Evolutionary conservation across 352 stramenopile species (phyloP).

Genomic region (Phytopythium helicoides): DNA sequence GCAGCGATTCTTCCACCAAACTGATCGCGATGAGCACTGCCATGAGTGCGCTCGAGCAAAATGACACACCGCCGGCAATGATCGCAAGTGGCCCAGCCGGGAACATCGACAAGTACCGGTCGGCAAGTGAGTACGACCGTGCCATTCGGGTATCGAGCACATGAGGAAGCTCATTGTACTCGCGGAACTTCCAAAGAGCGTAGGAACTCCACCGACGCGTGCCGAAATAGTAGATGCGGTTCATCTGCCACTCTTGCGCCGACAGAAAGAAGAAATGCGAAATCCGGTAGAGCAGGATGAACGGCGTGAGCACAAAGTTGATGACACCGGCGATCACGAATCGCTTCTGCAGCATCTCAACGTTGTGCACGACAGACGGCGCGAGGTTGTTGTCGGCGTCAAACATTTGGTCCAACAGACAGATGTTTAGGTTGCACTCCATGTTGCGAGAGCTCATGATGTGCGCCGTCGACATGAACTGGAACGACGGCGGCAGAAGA

Average conservation of each 20-base stretch:
- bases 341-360: slow-evolving; percentile 88
- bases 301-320: slow-evolving; percentile 95
- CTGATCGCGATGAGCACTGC: slow-evolving; percentile 92
- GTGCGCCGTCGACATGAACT: slow-evolving; percentile 74
- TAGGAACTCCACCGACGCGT: slow-evolving; percentile 93
- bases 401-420: slow-evolving; percentile 97
- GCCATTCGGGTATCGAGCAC: slow-evolving; percentile 93
- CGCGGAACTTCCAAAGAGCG: slow-evolving; percentile 91
- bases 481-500: slow-evolving; percentile 63
- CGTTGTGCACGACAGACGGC: slow-evolving; percentile 91
- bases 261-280: slow-evolving; percentile 97
- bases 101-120: slow-evolving; percentile 95
- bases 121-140: slow-evolving; percentile 89
- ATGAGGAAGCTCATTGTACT: slow-evolving; percentile 99
- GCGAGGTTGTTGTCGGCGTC: slow-evolving; percentile 74
- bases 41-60: slow-evolving; percentile 95
- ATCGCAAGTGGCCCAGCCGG: slow-evolving; percentile 86
- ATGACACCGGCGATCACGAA: slow-evolving; percentile 94
- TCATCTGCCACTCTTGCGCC: slow-evolving; percentile 94
- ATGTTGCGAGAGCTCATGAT: slow-evolving; percentile 89
- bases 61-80: slow-evolving; percentile 92
- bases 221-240: slow-evolving; percentile 92
- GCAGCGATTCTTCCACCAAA: slow-evolving; percentile 93
- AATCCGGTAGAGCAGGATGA: slow-evolving; percentile 96
- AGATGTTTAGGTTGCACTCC: slow-evolving; percentile 95